Base-by-base conservation (phyloP, 306 rosid genomes). In the Glycine latifolia region DNA sequence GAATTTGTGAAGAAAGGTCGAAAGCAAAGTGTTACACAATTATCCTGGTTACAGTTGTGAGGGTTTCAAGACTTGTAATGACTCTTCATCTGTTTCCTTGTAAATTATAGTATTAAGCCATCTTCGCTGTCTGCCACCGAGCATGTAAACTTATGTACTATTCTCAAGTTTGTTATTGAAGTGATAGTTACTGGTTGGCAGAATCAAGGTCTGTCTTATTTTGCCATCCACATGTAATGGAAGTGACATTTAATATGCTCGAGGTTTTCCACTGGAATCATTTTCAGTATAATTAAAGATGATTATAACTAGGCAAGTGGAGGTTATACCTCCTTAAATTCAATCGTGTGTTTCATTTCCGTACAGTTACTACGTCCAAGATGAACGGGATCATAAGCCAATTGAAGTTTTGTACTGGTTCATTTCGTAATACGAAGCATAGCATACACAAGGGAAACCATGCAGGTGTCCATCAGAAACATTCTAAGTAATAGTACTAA, bases 11-110 rank as follows among this genome's bases (percentile, higher is more conserved):
- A 50, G 82, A 79, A 73, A 85, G 79, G 77, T 79, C 56, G 43
- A n/a, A 52, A 84, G 47, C 83, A 77, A 69, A 85, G 88, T 79
- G 77, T 77, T 48, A 53, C 77, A 66, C 58, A 67, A 46, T 72
- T 71, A 54, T 69, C 80, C 78, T 39, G 78, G 75, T 82, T 76
- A 78, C 67, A 61, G 44, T 56, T 81, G 83, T 52, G 16, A 77
- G 72, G 79, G 48, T 71, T 75, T 84, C 46, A 71, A 39, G 81
- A 74, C 75, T 77, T 86, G 63, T 65, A 47, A 65, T 60, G 73
- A 76, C 77, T 31, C 20, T 63, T 55, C 75, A 9, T 67, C 67
- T 65, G 63, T 80, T 71, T 71, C 65, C 50, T 67, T 86, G 87
- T 86, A 83, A 71, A 86, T 80, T 67, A 59, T 55, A 70, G 67